Evolutionary conservation across 2,329 filamentous ascomycete species (phyloP).

Genomic region (Seiridium unicorne): DNA sequence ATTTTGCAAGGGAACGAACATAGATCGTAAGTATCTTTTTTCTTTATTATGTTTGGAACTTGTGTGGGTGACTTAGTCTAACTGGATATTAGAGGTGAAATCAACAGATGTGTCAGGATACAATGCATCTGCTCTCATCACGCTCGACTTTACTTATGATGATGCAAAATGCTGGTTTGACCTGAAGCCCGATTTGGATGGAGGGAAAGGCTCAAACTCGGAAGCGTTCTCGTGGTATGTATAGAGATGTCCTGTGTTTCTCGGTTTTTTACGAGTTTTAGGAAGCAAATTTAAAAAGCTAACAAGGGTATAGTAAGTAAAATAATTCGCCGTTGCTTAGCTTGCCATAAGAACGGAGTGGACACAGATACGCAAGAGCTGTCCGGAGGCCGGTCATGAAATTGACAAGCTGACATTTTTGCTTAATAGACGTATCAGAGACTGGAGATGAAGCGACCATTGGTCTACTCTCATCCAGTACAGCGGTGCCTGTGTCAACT

Average conservation of each 20-base stretch:
- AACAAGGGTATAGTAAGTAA: too few relatives aligned
- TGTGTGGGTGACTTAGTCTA: background rate
- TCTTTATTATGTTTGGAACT: background rate
- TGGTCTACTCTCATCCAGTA: slow-evolving; percentile 1
- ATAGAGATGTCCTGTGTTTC: too few relatives aligned
- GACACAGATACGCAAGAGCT: too few relatives aligned
- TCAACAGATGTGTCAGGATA: background rate
- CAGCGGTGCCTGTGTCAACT: background rate
- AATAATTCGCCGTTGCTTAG: too few relatives aligned
- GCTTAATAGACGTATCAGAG: background rate
- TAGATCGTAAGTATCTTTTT: background rate
- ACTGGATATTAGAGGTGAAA: background rate
- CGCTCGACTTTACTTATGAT: slow-evolving; percentile 6
- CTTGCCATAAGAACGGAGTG: too few relatives aligned
- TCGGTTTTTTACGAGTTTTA: too few relatives aligned
- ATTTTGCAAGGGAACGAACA: background rate
- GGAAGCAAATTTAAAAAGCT: too few relatives aligned
- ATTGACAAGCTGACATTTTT: too few relatives aligned
- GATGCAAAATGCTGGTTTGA: slow-evolving; percentile 12
- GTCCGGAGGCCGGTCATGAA: too few relatives aligned
- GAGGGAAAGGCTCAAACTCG: slow-evolving; percentile 7
- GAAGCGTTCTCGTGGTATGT: background rate
- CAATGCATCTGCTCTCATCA: slow-evolving; percentile 7
- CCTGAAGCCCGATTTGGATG: slow-evolving; percentile 1
- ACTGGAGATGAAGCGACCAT: slow-evolving; percentile 4